A percentile compares a stretch with the other conserved stretches of the same genome.
These are phyloP conservation scores for Phialocephala sp. DNA, from an alignment of 2,329 filamentous ascomycete species.

Conservation along the genomic window DNA sequence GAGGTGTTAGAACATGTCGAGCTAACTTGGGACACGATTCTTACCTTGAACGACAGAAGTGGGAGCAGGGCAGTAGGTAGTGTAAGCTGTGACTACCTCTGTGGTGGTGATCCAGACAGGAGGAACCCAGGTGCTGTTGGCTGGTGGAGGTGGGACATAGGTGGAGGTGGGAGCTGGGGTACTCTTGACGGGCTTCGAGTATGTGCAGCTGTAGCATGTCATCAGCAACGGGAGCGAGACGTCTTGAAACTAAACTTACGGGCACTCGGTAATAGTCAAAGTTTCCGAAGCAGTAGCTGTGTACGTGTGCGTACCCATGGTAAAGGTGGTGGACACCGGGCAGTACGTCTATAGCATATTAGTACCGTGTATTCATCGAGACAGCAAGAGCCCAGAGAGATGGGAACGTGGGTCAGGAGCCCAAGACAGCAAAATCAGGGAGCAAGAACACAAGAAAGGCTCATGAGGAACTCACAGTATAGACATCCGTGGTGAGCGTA, in stretches of 20 bases:
- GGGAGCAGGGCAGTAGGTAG: slow-evolving; percentile 43
- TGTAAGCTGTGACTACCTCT: slow-evolving; percentile 48
- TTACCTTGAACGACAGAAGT: slow-evolving; percentile 8
- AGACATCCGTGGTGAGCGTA: slow-evolving; percentile 51
- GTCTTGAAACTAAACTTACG: neutral
- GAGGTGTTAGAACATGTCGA: neutral
- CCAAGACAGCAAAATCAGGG: too few species aligned
- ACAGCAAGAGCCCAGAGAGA: too few species aligned
- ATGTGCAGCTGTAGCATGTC: neutral
- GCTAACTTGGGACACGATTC: neutral
- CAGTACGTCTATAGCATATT: slow-evolving; percentile 47
- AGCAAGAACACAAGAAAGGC: too few species aligned
- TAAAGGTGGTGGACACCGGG: slow-evolving; percentile 52
- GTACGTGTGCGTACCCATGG: slow-evolving; percentile 48
- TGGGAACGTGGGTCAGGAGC: too few species aligned
- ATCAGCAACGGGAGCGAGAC: too few species aligned
- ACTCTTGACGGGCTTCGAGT: slow-evolving; percentile 21
- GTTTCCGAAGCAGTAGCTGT: slow-evolving; percentile 64
- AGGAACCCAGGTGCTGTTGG: slow-evolving; percentile 33
- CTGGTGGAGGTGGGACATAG: slow-evolving; percentile 8
- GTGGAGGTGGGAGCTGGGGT: slow-evolving; percentile 8
- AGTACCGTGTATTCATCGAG: too few species aligned
- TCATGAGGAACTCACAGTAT: slow-evolving; percentile 52
- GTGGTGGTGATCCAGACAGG: slow-evolving; percentile 49
- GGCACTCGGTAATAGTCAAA: slow-evolving; percentile 55